A percentile compares a stretch with the other conserved stretches of the same genome.
Evolutionary conservation across 208 protist genomes (phyloP).

Genomic region (Leishmania aethiopica): DNA sequence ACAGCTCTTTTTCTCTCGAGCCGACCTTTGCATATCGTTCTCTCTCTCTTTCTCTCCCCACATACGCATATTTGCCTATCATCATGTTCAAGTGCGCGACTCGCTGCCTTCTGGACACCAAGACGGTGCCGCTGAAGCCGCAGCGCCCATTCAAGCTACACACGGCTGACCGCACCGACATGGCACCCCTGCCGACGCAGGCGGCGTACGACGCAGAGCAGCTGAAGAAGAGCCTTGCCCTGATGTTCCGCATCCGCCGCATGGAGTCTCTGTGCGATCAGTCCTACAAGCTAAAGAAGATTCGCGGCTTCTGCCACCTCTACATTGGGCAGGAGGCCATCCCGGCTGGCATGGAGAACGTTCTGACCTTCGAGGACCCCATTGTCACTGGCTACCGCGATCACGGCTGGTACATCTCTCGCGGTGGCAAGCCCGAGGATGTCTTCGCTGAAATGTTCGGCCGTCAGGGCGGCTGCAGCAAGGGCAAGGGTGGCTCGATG

Average conservation of each 20-base stretch:
- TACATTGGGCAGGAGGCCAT: constrained; percentile 98
- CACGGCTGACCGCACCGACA: constrained; percentile 60
- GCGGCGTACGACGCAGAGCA: constrained; percentile 78
- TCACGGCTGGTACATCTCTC: constrained; percentile 93
- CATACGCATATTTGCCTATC: neutral
- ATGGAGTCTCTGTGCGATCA: constrained; percentile 95
- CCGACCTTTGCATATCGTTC: neutral
- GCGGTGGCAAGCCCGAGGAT: constrained; percentile 88
- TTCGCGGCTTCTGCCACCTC: constrained; percentile 98
- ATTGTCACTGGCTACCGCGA: constrained; percentile 98
- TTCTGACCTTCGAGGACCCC: constrained; percentile 89
- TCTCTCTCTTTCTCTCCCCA: neutral
- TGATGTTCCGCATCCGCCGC: constrained; percentile 94
- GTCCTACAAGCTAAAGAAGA: constrained; percentile 97
- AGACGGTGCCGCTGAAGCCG: constrained; percentile 74
- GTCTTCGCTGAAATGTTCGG: constrained; percentile 96
- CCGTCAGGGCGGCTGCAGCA: constrained; percentile 80
- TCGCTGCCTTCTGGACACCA: constrained; percentile 65
- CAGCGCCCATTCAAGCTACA: constrained; percentile 79
- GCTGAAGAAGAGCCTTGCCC: constrained; percentile 75
- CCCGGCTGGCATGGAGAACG: constrained; percentile 93
- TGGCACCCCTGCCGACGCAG: constrained; percentile 71
- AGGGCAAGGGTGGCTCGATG: constrained; percentile 98
- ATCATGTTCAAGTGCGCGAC: constrained; percentile 72
- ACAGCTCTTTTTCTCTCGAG: constrained; percentile 7